Evolutionary conservation across 2,329 filamentous ascomycete species (phyloP).

Genomic region (Penicillium vulpinum): DNA sequence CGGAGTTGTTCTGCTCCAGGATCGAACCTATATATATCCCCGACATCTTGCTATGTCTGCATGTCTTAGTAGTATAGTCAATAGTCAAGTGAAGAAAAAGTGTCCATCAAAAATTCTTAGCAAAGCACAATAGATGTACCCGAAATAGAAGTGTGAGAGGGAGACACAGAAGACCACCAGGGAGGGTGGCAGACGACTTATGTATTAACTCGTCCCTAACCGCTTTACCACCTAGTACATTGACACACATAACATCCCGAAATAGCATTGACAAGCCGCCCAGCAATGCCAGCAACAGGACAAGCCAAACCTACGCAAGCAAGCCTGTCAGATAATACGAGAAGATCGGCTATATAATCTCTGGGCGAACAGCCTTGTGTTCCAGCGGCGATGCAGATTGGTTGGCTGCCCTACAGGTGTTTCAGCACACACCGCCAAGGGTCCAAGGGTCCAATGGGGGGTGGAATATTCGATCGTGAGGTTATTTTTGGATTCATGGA

Average conservation of each 20-base stretch:
- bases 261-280: constrained; percentile 6
- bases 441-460: constrained; percentile 4
- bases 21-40: constrained; percentile 6
- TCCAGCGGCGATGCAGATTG: constrained; percentile 8
- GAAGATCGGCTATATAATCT: background rate
- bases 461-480: background rate
- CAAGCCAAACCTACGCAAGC: background rate
- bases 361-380: background rate
- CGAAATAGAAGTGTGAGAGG: background rate
- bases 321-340: constrained; percentile 3
- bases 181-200: background rate
- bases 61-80: constrained; percentile 4
- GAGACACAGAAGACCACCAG: too few species aligned
- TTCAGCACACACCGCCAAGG: constrained; percentile 25
- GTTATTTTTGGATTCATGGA: constrained; percentile 20
- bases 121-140: background rate
- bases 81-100: background rate
- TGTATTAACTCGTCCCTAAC: background rate
- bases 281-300: background rate
- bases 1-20: background rate
- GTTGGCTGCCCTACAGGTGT: constrained; percentile 2
- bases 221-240: background rate
- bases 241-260: background rate
- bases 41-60: constrained; percentile 8
- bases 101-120: background rate